Evolutionary conservation across 192 early-diverging fungal species (phyloP).

Genomic region (Gigaspora rosea): DNA sequence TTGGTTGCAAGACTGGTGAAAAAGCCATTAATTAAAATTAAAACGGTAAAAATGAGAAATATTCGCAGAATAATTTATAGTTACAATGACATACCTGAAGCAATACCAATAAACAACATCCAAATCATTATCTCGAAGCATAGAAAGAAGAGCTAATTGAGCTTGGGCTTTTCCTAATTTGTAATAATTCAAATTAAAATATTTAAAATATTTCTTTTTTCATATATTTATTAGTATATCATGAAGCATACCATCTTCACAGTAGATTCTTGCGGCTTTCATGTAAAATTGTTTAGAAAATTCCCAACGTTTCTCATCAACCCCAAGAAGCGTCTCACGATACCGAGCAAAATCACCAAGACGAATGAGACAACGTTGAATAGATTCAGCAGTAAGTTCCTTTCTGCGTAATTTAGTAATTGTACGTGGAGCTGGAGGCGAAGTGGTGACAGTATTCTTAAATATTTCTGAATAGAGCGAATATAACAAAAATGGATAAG

Average conservation of each 20-base stretch:
- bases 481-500: too few relatives aligned
- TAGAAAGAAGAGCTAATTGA: conserved; percentile 46
- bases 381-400: conserved; percentile 42
- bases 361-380: conserved; percentile 56
- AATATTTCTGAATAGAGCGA: conserved; percentile 33
- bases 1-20: conserved; percentile 53
- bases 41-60: neutral
- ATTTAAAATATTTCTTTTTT: neutral
- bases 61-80: neutral
- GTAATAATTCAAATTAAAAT: conserved; percentile 34
- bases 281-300: conserved; percentile 17
- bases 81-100: conserved; percentile 37
- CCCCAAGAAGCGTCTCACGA: conserved; percentile 40
- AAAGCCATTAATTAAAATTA: neutral
- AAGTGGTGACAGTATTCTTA: conserved; percentile 21
- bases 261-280: conserved; percentile 17
- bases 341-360: conserved; percentile 61
- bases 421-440: conserved; percentile 11
- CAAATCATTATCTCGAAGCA: conserved; percentile 43
- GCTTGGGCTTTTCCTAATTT: conserved; percentile 45
- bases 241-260: conserved; percentile 19
- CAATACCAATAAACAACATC: conserved; percentile 50
- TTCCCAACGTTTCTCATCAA: conserved; percentile 33
- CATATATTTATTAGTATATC: neutral
- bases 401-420: conserved; percentile 16